Evolutionary conservation across 2,329 filamentous ascomycete genomes (phyloP).

Genomic region (Verticillium dahliae): DNA sequence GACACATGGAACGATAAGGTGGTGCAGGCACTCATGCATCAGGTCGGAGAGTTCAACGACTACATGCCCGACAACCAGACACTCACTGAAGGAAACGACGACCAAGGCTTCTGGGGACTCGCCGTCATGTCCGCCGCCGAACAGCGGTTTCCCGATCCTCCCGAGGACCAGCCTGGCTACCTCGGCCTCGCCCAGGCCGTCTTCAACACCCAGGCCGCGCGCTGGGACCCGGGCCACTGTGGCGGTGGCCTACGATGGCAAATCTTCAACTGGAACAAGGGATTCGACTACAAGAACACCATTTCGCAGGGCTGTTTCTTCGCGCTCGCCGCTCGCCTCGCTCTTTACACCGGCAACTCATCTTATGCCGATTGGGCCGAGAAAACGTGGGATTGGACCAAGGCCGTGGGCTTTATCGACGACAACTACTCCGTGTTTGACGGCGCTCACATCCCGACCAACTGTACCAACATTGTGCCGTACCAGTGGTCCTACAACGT

Average conservation of each 20-base stretch:
- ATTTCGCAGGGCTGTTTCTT: conserved; percentile 60
- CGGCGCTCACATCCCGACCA: conserved; percentile 48
- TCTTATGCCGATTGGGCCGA: conserved; percentile 76
- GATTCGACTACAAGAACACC: conserved; percentile 71
- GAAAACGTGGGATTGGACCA: conserved; percentile 65
- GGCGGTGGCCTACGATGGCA: conserved; percentile 79
- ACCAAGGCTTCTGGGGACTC: conserved; percentile 70
- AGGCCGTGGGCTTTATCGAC: conserved; percentile 49
- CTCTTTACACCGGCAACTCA: conserved; percentile 68
- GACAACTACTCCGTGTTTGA: conserved; percentile 55
- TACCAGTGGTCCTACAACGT: conserved; percentile 67
- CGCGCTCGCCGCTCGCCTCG: conserved; percentile 59
- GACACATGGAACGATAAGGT: conserved; percentile 62
- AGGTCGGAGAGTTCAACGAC: conserved; percentile 65
- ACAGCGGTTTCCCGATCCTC: conserved; percentile 57
- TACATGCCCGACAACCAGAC: conserved; percentile 75
- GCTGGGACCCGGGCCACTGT: conserved; percentile 66
- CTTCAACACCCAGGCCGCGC: conserved; percentile 69
- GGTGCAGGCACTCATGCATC: conserved; percentile 63
- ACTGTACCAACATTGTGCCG: conserved; percentile 51
- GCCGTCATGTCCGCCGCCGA: conserved; percentile 66
- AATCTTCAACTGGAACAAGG: conserved; percentile 75
- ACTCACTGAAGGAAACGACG: conserved; percentile 64
- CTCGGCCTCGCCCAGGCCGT: conserved; percentile 69
- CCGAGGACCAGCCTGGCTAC: conserved; percentile 53